Base-by-base conservation (phyloP, 768 basidiomycete genomes). In the Vishniacozyma victoriae region DNA sequence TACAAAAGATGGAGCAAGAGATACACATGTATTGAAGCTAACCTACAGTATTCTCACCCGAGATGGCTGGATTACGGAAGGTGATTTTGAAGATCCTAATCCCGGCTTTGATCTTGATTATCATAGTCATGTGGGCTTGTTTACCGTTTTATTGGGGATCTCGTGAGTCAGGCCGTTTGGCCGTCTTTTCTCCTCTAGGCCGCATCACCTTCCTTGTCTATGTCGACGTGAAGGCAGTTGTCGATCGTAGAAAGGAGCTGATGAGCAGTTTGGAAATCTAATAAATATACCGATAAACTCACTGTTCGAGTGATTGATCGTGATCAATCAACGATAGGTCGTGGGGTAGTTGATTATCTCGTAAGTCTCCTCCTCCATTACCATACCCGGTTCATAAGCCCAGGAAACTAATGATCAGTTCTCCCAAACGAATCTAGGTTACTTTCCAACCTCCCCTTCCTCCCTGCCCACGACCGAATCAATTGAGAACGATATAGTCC, bases 241-340 rank as follows among this genome's bases (percentile, higher is more conserved):
- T n/a, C 36, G 24, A 45, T 38, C 38, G 15, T 16, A 54, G 63
- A 59, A 49, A 64, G 65, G 66, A 63, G 62, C 18, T 62, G 70
- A 3, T 63, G 64, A 7, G 48, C 46, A 63, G 61, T 64, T n/a
- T 70, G 69, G 67, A 54, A 59, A 41, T 46, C 62, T 9, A 62
- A 60, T n/a, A 38, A 51, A 9, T 64, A 67, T 37, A 64, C 71
- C n/a, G 54, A 70, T 29, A 71, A 73, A 38, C 68, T 77, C 4
- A 69, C 60, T 3, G 73, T 75, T n/a, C 69, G 70, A 54, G 69
- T 76, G 50, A 68, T 78, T 47, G 71, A 77, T 60, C 64, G 72
- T 33, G 77, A 78, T 54, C 66, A 59, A 18, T 56, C 58, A 0
- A 65, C 64, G 2, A 51, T 76, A 35, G 75, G 75, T 5, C 53